Conservation (phyloP, 1,284 basidiomycete species). For the Cryptococcus hybrid region DNA sequence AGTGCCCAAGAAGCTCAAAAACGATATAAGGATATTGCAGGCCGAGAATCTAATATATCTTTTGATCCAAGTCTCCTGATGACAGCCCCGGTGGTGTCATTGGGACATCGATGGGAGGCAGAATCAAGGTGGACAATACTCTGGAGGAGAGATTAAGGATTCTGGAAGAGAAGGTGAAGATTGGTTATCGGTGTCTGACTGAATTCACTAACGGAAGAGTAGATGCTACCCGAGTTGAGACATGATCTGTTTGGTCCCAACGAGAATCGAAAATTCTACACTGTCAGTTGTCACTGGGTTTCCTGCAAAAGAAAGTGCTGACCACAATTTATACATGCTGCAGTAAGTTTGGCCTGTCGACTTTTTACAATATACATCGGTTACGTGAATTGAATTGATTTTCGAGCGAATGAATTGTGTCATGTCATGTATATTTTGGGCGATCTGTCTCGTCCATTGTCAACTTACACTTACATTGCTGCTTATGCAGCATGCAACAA, state of each 20-base stretch:
- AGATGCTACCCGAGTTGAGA: constrained; percentile 92
- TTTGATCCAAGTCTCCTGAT: constrained; percentile 68
- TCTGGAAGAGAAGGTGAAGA: constrained; percentile 77
- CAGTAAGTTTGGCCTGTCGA: no score
- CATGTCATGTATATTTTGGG: no score
- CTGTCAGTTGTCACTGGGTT: constrained; percentile 33
- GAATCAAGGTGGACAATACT: constrained; percentile 89
- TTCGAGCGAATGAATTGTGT: no score
- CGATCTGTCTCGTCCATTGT: no score
- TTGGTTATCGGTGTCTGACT: not conserved
- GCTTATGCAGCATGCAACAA: no score
- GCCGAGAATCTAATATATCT: constrained; percentile 61
- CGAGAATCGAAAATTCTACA: constrained; percentile 82
- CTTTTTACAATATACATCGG: no score
- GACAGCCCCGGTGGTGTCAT: constrained; percentile 82
- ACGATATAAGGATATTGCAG: constrained; percentile 57
- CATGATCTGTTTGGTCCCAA: constrained; percentile 80
- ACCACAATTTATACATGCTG: no score
- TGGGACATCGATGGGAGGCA: constrained; percentile 65
- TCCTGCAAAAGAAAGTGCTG: no score
- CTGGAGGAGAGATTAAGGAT: constrained; percentile 82
- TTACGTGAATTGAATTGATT: no score
- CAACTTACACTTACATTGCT: no score
- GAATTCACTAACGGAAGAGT: not conserved
- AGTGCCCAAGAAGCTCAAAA: constrained; percentile 31